Base-by-base conservation (phyloP, 2,329 filamentous ascomycete species). In the Fusarium xyrophilum region DNA sequence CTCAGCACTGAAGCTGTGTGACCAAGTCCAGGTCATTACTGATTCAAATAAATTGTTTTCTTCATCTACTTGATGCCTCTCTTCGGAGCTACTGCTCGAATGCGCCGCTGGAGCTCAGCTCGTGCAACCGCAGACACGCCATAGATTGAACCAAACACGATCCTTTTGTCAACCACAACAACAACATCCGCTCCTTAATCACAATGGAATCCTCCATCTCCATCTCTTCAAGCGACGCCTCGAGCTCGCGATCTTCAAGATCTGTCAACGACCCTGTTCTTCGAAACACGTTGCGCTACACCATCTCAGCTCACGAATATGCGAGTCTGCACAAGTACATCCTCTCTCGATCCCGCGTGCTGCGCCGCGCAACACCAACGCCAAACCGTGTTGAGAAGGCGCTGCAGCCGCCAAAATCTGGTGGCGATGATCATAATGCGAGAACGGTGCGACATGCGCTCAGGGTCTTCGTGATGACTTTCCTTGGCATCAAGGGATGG, bases 211-310 rank as follows among this genome's bases (percentile, higher is more conserved):
- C 64, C 28, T 68, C 72, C 25, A 51, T 33, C 28, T 68, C 72
- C 25, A 51, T 33, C 43, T 56, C 71, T 19, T 71, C 71, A 10
- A 39, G 69, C 62, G 73, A 74, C 23, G 65, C 67, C 33, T 65
- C 72, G 21, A 44, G 67, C 60, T 65, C 63, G 61, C 70, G 68
- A 39, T 63, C 71, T 33, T 63, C 63, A 27, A 60, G 70, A 56
- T 48, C 71, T 32, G 58, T 62, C 12, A 62, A 65, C 62, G 91
- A 95, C 70, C 91, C 92, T 8, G 85, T 96, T 67, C 85, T 96
- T 59, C 92, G 92, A 79, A 96, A 96, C 78, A 90, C 93, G 43
- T 84, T 97, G 62, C 90, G 93, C 70, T 94, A 97, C 80, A 96
- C 92, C 60, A 93, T 94, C 76, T 91, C 89, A 10, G 89, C 93